Conservation (phyloP, 768 basidiomycete genomes). For the Baorangia bicolor region DNA sequence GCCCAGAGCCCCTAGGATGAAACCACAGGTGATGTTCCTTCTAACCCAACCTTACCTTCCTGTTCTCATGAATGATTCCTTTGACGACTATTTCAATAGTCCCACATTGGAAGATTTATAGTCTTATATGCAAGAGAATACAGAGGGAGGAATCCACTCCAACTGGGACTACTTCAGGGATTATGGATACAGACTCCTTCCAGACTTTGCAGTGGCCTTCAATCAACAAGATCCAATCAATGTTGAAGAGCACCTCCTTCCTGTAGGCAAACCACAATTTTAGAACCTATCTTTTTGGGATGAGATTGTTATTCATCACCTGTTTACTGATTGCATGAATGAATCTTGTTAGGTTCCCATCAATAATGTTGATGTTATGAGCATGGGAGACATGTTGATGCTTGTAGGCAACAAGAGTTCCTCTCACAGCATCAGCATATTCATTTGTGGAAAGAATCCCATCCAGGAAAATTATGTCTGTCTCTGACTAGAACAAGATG, state of each 20-base stretch:
- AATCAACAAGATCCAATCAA: not conserved
- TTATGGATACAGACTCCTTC: constrained; percentile 1
- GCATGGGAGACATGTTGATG: not conserved
- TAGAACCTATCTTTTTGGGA: not conserved
- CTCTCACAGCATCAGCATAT: not conserved
- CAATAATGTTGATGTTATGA: not conserved
- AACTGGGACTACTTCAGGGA: constrained; percentile 10
- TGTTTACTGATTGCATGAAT: not conserved
- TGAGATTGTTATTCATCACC: not conserved
- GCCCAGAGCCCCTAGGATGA: not conserved
- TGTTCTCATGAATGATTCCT: not conserved
- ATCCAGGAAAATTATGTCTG: not conserved
- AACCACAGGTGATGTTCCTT: not conserved
- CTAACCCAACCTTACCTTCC: not conserved
- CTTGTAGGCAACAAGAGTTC: not conserved
- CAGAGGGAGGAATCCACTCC: not conserved
- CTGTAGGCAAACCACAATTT: not conserved
- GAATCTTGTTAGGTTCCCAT: not conserved
- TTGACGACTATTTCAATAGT: not conserved
- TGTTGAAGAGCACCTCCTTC: not conserved
- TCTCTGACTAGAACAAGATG: not conserved
- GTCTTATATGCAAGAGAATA: not conserved
- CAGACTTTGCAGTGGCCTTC: not conserved
- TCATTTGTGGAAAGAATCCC: not conserved
- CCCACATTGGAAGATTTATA: constrained; percentile 6